phyloP scores from a whole-genome alignment of 345 rosid genomes.

The Rhodamnia argentea region DNA sequence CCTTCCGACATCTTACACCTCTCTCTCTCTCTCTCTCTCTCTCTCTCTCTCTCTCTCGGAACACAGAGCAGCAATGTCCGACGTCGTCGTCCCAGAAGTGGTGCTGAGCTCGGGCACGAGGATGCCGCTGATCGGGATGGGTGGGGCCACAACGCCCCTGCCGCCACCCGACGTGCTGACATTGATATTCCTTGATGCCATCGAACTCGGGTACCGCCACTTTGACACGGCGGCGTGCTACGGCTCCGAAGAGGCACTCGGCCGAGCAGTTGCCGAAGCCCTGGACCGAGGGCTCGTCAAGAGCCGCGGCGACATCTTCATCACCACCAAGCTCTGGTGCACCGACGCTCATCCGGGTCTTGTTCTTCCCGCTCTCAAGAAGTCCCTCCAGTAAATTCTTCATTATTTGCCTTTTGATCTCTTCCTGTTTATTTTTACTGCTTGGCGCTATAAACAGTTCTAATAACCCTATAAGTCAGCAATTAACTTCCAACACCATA shows the following conservation, averaged over 20 bases:
- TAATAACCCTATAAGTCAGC: neutral
- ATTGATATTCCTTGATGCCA: slow-evolving; percentile 21
- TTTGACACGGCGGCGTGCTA: slow-evolving; percentile 58
- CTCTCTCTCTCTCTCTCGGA: neutral
- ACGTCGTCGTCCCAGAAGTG: slow-evolving; percentile 2
- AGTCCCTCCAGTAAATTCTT: slow-evolving; percentile 10
- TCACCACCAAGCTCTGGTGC: slow-evolving; percentile 34
- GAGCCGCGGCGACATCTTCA: slow-evolving; percentile 39
- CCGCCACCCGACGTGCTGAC: slow-evolving; percentile 9
- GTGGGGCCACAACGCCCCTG: neutral
- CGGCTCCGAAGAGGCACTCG: slow-evolving; percentile 40
- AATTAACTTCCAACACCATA: neutral
- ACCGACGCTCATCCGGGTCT: slow-evolving; percentile 32
- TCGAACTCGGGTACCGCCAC: slow-evolving; percentile 54
- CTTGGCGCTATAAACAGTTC: neutral
- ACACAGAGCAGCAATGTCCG: neutral
- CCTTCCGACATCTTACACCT: too few species aligned
- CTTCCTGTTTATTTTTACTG: neutral
- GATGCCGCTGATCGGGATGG: slow-evolving; percentile 38
- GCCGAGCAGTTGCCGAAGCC: slow-evolving; percentile 42
- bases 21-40: neutral
- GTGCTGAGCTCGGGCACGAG: slow-evolving; percentile 16
- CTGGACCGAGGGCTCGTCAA: slow-evolving; percentile 20
- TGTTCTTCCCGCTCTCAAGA: slow-evolving; percentile 37
- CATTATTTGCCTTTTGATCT: neutral